Base-by-base conservation (phyloP, 345 rosid genomes). In the Acer negundo region DNA sequence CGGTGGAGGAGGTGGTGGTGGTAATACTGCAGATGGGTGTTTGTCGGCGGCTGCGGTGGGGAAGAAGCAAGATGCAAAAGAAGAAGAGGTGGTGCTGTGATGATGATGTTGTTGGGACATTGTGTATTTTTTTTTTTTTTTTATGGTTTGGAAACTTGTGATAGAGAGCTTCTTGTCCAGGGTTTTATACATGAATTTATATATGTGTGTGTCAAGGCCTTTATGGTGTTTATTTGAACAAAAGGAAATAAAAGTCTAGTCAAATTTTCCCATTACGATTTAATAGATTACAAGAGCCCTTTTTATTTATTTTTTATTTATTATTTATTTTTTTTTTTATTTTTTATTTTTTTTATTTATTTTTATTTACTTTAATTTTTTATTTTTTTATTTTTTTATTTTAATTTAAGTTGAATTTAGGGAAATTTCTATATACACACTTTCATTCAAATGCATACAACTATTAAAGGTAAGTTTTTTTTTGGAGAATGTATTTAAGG, bases 11-110 rank as follows among this genome's bases (percentile, higher is more conserved):
- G 85, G 86, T 0, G 85, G 78, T 23, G 68, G 72, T 67, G n/a
- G 40, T 15, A 35, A 4, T 42, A 42, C 1, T 9, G 67, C 68
- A 7, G 9, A n/a, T 24, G 62, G 82, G 55, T 72, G 62, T 78
- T 63, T 49, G 28, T 55, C 75, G 62, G 64, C 44, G 75, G 72
- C 7, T 75, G 78, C 42, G 75, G 83, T 4, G 23, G 83, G 89
- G 66, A 92, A 86, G 91, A 92, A 81, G 76, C 87, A 88, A 62
- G 79, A 15, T 24, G 92, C 83, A 65, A 84, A 74, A 55, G 89
- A 66, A 78, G 91, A 71, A 72, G 89, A 80, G 81, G 13, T 65
- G 26, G 4, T n/a, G 63, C 3, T 3, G 7, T 56, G 62, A 17
- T 20, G 24, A 6, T n/a, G 62, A 15, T 65, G 75, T 31, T 53